phyloP scores from a whole-genome alignment of 768 basidiomycete species.

The Multifurca ochricompacta region DNA sequence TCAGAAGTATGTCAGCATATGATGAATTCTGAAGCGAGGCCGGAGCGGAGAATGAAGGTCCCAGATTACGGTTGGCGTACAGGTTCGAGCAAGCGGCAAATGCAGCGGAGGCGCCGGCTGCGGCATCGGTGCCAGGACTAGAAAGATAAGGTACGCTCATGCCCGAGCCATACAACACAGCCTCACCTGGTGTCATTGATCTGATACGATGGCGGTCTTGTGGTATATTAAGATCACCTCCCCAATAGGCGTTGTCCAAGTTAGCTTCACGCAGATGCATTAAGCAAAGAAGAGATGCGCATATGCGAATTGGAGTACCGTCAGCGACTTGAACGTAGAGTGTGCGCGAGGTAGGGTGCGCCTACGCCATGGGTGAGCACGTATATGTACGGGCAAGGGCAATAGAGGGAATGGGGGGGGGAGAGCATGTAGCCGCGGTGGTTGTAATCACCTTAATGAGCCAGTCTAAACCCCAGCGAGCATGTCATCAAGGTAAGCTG shows the following conservation, averaged over 20 bases:
- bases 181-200: slow-evolving; percentile 58
- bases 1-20: slow-evolving; percentile 62
- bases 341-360: slow-evolving; percentile 65
- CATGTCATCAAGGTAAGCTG: slow-evolving; percentile 85
- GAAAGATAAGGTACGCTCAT: neutral
- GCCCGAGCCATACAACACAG: neutral
- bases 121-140: slow-evolving; percentile 84
- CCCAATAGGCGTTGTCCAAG: slow-evolving; percentile 80
- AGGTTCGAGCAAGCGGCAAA: slow-evolving; percentile 82
- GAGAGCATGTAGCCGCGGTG: neutral
- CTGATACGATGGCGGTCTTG: slow-evolving; percentile 63
- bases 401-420: neutral
- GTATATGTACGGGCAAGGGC: neutral
- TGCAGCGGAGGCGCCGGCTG: slow-evolving; percentile 76
- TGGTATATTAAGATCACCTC: slow-evolving; percentile 75
- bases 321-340: slow-evolving; percentile 74
- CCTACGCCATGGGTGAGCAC: slow-evolving; percentile 41
- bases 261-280: slow-evolving; percentile 32
- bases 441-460: slow-evolving; percentile 78
- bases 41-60: slow-evolving; percentile 45
- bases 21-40: slow-evolving; percentile 64
- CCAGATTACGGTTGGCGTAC: slow-evolving; percentile 57
- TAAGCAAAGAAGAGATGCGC: neutral
- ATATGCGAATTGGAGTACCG: slow-evolving; percentile 32
- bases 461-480: slow-evolving; percentile 92